Evolutionary conservation across 2,329 filamentous ascomycete species (phyloP).

Genomic region (Blumeria graminis): DNA sequence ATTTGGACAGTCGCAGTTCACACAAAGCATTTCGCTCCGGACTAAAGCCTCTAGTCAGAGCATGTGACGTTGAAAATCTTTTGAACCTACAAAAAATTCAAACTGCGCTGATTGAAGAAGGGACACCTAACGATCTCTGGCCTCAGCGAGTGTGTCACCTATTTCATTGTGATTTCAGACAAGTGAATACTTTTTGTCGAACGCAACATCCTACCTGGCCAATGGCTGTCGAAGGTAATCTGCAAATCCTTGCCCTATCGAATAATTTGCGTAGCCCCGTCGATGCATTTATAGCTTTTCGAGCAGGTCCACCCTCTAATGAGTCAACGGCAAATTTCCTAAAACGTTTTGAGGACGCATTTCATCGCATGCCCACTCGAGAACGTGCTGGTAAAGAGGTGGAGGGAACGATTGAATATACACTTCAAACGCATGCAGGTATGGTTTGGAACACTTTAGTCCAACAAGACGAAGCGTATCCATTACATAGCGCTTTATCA

Average conservation of each 20-base stretch:
- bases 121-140: background rate
- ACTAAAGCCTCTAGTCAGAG: background rate
- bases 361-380: background rate
- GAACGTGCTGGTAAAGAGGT: background rate
- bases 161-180: background rate
- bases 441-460: slow-evolving; percentile 1
- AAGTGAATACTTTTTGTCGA: background rate
- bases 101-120: background rate
- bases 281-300: background rate
- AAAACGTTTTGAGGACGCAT: background rate
- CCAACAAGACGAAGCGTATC: background rate
- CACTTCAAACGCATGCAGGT: background rate
- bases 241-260: background rate
- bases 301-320: background rate
- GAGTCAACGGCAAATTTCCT: background rate
- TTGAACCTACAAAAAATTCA: background rate
- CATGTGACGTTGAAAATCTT: background rate
- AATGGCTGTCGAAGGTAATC: background rate
- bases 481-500: background rate
- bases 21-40: background rate
- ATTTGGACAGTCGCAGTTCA: background rate
- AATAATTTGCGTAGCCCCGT: background rate
- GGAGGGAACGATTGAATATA: background rate
- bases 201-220: background rate
- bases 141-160: background rate